Conservation (phyloP, 73 alveolate genomes). For the Paramecium sonneborni region DNA sequence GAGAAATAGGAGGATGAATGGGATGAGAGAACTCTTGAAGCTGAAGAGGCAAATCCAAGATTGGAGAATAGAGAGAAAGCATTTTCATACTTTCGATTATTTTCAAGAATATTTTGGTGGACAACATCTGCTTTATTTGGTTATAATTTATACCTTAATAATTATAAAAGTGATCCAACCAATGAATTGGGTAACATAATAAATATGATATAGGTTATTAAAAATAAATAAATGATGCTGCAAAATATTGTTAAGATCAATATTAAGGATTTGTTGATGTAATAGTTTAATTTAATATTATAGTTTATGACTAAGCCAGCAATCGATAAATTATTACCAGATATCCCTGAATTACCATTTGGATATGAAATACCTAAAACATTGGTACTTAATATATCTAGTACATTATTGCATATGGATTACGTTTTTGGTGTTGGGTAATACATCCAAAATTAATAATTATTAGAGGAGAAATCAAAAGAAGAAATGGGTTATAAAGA, state of each 20-base stretch:
- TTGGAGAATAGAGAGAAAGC: conserved; percentile 12
- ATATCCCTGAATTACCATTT: conserved; percentile 81
- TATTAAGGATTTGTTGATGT: conserved; percentile 25
- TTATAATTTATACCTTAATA: conserved; percentile 9
- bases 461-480: conserved; percentile 67
- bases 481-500: conserved; percentile 85
- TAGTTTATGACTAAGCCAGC: conserved; percentile 73
- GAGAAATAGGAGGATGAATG: background rate
- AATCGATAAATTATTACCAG: conserved; percentile 83
- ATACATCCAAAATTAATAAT: background rate
- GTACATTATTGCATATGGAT: conserved; percentile 78
- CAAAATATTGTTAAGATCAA: conserved; percentile 9
- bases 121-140: conserved; percentile 12
- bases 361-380: conserved; percentile 86
- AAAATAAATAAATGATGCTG: background rate
- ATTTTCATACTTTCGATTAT: conserved; percentile 28
- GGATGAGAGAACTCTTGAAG: conserved; percentile 34
- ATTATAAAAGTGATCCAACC: background rate
- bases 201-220: background rate
- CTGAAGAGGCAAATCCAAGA: conserved; percentile 45
- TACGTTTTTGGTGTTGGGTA: conserved; percentile 76
- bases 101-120: conserved; percentile 39
- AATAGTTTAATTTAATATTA: background rate
- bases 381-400: conserved; percentile 79
- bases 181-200: background rate